phyloP scores from a whole-genome alignment of 164 flowering plant species.

The Aristolochia californica region DNA sequence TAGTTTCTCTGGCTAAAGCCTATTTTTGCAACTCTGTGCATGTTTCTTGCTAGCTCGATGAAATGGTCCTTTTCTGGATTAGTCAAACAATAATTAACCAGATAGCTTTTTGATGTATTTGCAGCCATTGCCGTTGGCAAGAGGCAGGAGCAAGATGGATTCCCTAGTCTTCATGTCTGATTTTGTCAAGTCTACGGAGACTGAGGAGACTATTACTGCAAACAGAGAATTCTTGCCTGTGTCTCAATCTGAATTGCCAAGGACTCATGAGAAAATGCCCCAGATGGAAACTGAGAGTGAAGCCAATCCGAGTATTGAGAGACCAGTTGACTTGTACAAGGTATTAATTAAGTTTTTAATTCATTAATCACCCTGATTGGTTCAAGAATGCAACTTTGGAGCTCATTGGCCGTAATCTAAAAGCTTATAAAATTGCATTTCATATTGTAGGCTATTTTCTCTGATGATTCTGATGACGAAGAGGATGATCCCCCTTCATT shows the following conservation, averaged over 20 bases:
- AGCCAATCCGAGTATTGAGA: conserved; percentile 52
- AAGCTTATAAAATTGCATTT: neutral
- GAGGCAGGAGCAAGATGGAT: conserved; percentile 68
- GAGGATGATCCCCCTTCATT: conserved; percentile 8
- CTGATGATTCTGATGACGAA: conserved; percentile 95
- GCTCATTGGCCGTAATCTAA: neutral
- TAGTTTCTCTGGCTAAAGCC: too few relatives aligned
- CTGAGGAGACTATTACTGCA: conserved; percentile 9
- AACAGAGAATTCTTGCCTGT: conserved; percentile 14
- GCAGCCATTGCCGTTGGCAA: conserved; percentile 2
- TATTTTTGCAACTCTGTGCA: too few relatives aligned
- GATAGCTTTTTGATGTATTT: too few relatives aligned
- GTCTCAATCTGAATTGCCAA: conserved; percentile 20
- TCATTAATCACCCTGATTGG: neutral
- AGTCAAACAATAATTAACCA: too few relatives aligned
- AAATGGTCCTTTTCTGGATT: too few relatives aligned
- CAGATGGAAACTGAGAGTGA: conserved; percentile 29
- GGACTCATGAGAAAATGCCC: conserved; percentile 12
- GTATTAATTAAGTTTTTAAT: conserved; percentile 22
- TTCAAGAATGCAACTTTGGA: neutral
- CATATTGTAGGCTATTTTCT: conserved; percentile 72
- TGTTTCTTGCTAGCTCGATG: too few relatives aligned
- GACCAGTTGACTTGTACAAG: conserved; percentile 97
- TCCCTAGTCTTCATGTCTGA: conserved; percentile 60
- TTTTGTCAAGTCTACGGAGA: conserved; percentile 28